A percentile compares a stretch with the other conserved stretches of the same genome.
These are phyloP conservation scores for Fusarium burgessii DNA, from an alignment of 2,329 filamentous ascomycete genomes.

Conservation along the genomic window DNA sequence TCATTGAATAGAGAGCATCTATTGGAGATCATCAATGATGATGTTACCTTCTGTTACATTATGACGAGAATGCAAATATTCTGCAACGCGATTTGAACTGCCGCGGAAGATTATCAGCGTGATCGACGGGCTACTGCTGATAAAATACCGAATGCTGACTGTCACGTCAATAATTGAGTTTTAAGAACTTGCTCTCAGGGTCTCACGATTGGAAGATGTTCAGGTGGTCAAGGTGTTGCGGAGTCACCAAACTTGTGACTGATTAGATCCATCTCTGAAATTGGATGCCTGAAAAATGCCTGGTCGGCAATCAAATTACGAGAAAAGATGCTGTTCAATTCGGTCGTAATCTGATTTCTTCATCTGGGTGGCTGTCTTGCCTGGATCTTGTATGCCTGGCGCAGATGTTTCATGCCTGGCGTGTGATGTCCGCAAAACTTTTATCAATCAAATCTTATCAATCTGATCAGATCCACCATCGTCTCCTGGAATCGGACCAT, in stretches of 20 bases:
- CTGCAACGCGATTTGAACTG: conserved; percentile 20
- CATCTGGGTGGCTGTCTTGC: conserved; percentile 5
- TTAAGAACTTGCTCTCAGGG: conserved; percentile 1
- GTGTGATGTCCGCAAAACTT: conserved; percentile 43
- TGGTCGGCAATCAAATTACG: conserved; percentile 26
- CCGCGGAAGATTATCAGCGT: neutral
- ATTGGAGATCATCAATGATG: conserved; percentile 24
- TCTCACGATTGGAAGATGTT: neutral
- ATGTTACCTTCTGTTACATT: conserved; percentile 16
- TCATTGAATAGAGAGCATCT: neutral
- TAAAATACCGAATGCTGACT: conserved; percentile 6
- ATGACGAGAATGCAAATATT: conserved; percentile 13
- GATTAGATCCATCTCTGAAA: conserved; percentile 18
- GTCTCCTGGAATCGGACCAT: conserved; percentile 53
- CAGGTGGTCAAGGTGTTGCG: conserved; percentile 25
- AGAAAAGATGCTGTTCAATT: conserved; percentile 23
- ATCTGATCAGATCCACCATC: conserved; percentile 56
- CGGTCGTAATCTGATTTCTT: conserved; percentile 24
- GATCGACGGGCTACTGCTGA: neutral
- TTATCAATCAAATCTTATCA: conserved; percentile 65
- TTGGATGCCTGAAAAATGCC: conserved; percentile 16
- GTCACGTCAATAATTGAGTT: conserved; percentile 12
- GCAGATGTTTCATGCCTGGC: conserved; percentile 36
- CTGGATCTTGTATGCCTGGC: conserved; percentile 29
- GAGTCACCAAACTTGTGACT: conserved; percentile 25